Percentiles rank a stretch among this genome's conserved stretches.
Conservation (phyloP, 805 yeast genomes). For the Cyberlindnera maritima region DNA sequence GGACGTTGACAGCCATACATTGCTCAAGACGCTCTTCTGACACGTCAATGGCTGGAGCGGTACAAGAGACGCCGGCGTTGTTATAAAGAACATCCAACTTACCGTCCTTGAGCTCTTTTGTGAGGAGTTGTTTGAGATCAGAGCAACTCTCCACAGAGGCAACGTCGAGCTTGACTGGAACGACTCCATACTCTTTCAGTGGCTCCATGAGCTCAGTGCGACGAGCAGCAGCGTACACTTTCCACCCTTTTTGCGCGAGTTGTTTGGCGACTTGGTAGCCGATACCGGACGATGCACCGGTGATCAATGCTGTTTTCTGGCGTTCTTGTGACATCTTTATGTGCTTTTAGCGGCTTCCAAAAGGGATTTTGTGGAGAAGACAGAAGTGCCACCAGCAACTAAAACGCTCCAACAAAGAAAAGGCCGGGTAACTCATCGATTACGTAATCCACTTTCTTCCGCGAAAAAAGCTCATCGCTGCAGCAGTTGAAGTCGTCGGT, state of each 20-base stretch:
- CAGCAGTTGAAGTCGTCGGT: no score
- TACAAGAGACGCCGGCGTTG: slow-evolving; percentile 77
- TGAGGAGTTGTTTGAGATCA: slow-evolving; percentile 41
- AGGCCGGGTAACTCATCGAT: neutral
- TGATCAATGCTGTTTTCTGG: slow-evolving; percentile 38
- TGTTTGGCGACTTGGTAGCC: slow-evolving; percentile 49
- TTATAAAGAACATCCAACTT: slow-evolving; percentile 61
- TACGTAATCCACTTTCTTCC: no score
- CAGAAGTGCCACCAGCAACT: no score
- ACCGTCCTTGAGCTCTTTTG: slow-evolving; percentile 39
- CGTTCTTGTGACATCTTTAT: slow-evolving; percentile 1
- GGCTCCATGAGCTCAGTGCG: slow-evolving; percentile 58
- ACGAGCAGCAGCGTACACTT: slow-evolving; percentile 74
- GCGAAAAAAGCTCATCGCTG: no score
- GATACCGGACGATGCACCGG: slow-evolving; percentile 58
- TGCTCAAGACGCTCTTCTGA: slow-evolving; percentile 48
- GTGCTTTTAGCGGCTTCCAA: no score
- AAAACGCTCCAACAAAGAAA: no score
- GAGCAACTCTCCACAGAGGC: slow-evolving; percentile 46
- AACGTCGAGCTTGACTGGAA: slow-evolving; percentile 56
- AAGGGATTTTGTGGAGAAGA: no score
- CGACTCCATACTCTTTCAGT: slow-evolving; percentile 39
- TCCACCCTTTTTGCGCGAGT: slow-evolving; percentile 48
- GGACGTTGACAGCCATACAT: slow-evolving; percentile 63
- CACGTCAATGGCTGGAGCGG: slow-evolving; percentile 68